Conservation (phyloP, 2,329 filamentous ascomycete species). For the Trichophyton rubrum region DNA sequence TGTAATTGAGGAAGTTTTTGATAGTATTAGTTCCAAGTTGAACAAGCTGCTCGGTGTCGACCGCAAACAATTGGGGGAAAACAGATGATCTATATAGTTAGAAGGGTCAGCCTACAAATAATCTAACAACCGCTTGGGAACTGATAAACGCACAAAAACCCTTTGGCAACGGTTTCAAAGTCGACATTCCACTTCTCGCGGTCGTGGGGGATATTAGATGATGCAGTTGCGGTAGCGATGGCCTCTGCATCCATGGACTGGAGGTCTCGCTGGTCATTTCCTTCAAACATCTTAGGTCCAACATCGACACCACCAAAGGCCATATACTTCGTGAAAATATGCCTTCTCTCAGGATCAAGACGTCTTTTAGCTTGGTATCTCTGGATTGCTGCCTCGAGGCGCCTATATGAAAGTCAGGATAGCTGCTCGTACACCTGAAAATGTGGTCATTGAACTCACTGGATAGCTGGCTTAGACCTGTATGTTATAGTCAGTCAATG, state of each 20-base stretch:
- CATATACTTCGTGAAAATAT: constrained; percentile 68
- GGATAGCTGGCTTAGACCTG: constrained; percentile 43
- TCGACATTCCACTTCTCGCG: constrained; percentile 62
- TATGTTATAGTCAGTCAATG: constrained; percentile 10
- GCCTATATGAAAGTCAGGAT: constrained; percentile 34
- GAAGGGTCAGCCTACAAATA: constrained; percentile 4
- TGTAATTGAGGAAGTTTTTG: constrained; percentile 77
- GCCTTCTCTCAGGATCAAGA: constrained; percentile 48
- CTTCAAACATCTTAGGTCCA: constrained; percentile 48
- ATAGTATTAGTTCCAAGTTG: constrained; percentile 55
- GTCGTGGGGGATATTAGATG: constrained; percentile 37
- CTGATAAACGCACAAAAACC: constrained; percentile 53
- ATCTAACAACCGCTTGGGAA: not conserved
- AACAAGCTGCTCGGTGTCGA: constrained; percentile 42
- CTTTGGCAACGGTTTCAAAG: constrained; percentile 63
- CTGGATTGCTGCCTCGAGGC: constrained; percentile 74
- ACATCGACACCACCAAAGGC: constrained; percentile 68
- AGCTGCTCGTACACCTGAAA: not conserved
- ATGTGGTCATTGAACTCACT: constrained; percentile 34
- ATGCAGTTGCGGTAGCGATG: constrained; percentile 50
- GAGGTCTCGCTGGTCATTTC: constrained; percentile 50
- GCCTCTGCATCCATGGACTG: constrained; percentile 51
- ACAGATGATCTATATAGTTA: constrained; percentile 40
- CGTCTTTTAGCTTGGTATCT: constrained; percentile 68
- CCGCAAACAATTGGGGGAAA: constrained; percentile 45